Evolutionary conservation across 805 yeast genomes (phyloP), one percentile per base, ranked within the genome.

Genomic region (Nakazawaea anatomiae): DNA sequence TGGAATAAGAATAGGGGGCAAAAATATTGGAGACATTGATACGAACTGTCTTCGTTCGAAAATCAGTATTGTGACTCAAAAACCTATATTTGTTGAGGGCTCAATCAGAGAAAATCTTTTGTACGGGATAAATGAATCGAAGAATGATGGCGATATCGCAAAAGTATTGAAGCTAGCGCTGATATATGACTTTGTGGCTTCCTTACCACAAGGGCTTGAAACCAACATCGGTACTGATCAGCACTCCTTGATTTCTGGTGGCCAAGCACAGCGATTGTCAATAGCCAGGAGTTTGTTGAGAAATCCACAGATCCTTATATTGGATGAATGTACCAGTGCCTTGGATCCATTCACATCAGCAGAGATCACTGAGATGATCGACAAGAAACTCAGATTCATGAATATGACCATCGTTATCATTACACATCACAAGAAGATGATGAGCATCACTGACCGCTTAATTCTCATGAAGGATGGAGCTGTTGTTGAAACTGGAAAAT

Each of bases 251-350:
- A 65, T 92, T 1, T 90, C 97, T 1, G 96, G 96, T 30, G 99
- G 99, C 2, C 98, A 94, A 64, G 73, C 85, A 7, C 98, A 94
- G 63, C 69, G 97, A 51, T 63, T 94, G 1, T 83, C 94, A 0
- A 80, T 94, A 47, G 96, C 92, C 0, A 74, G 98, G 47, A 94
- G 96, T 0, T 55, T 94, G 4, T 52, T 91, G 4, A 68, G 91
- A 38, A 70, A 74, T 25, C 94, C 97, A 0, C 69, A 70, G 32
- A 57, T 83, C 8, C 71, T 83, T n/a, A 73, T 94, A 5, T 65
- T 94, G 46, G 99, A 94, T 66, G 99, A 94, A 63, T 85, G 91
- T 58, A 90, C 98, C 0, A 83, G 97, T 0, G 87, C 96, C 0
- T 70, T 94, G 46, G 99, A 94, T 62, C 72, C 83, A 0, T 76